Evolutionary conservation across 805 yeast genomes (phyloP), one percentile per base, ranked within the genome.

Genomic region (Myxozyma lipomycoides): DNA sequence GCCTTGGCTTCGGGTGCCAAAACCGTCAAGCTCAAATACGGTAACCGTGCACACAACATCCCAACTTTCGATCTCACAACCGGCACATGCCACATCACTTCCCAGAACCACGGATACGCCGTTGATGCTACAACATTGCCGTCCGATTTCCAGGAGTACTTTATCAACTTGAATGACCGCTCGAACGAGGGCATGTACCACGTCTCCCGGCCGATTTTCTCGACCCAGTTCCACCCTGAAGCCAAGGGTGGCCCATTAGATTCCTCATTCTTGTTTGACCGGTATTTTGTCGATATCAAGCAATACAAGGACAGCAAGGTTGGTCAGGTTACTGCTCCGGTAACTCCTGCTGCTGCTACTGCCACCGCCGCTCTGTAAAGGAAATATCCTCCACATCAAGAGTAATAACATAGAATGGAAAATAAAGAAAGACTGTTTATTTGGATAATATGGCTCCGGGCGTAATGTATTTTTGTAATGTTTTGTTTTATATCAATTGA

Each of bases 231-330:
- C 78, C 99, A 93, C 69, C 99, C 99, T 43, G 99, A 93, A 72
- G 98, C 98, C 51, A 91, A 89, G 73, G 98, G 98, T 63, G 99
- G 99, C 62, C 99, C 99, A 52, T 77, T 85, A 64, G 99, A 93
- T 70, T 86, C 96, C 12, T 78, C 88, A 2, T 87, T 81, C 72
- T 75, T 93, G 69, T 93, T 93, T 62, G 98, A 93, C 75, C 87
- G 82, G 70, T 93, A 86, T 72, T 82, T 93, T 62, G 78, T 74
- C 35, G 76, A 83, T 64, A 83, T 93, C 58, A 75, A 73, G 42
- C 71, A 70, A 42, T 88, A 78, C 75, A 78, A 75, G 65, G 44
- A 45, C n/a, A 54, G 46, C 40, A 25, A 21, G 21, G 36, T 34
- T 23, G 25, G 34, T 4, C 44, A 24, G 17, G 45, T 26, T 25